Percentiles rank a stretch among this genome's conserved stretches.
Evolutionary conservation across 345 rosid species (phyloP).

Genomic region (Bruguiera gymnorhiza): DNA sequence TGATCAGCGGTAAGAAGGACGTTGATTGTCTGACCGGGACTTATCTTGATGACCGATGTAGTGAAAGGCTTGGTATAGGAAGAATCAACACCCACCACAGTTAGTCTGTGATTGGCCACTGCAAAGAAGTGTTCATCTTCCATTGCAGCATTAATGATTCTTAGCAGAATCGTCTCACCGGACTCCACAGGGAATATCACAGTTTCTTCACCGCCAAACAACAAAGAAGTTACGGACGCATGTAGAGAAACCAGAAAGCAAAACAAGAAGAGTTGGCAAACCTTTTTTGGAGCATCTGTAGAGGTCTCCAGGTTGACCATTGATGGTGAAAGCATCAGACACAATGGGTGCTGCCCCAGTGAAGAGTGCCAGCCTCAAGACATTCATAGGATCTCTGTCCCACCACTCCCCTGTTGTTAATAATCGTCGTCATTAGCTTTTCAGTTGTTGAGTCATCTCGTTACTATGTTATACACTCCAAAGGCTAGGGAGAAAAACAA

Average conservation of each 20-base stretch:
- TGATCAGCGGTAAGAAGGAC: no score
- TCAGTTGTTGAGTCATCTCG: background rate
- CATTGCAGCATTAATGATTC: no score
- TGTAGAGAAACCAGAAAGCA: background rate
- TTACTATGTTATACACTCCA: no score
- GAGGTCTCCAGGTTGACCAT: conserved; percentile 93
- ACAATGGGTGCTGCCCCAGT: conserved; percentile 51
- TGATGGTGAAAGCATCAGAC: conserved; percentile 83
- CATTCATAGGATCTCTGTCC: conserved; percentile 74
- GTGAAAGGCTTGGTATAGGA: no score
- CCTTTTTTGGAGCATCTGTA: conserved; percentile 69
- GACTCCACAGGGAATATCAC: conserved; percentile 20
- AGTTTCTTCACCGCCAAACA: conserved; percentile 18
- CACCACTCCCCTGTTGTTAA: conserved; percentile 70
- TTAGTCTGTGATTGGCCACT: no score
- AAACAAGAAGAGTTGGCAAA: conserved; percentile 7
- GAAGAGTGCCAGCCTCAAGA: conserved; percentile 45
- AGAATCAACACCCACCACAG: no score
- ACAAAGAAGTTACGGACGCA: background rate
- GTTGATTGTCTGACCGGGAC: no score
- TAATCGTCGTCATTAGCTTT: background rate
- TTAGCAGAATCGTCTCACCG: no score
- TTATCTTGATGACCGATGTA: no score
- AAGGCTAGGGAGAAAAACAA: background rate
- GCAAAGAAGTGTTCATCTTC: no score